A percentile compares a stretch with the other conserved stretches of the same genome.
phyloP scores from a whole-genome alignment of 2,329 filamentous ascomycete species.

The Clarireedia sp. region DNA sequence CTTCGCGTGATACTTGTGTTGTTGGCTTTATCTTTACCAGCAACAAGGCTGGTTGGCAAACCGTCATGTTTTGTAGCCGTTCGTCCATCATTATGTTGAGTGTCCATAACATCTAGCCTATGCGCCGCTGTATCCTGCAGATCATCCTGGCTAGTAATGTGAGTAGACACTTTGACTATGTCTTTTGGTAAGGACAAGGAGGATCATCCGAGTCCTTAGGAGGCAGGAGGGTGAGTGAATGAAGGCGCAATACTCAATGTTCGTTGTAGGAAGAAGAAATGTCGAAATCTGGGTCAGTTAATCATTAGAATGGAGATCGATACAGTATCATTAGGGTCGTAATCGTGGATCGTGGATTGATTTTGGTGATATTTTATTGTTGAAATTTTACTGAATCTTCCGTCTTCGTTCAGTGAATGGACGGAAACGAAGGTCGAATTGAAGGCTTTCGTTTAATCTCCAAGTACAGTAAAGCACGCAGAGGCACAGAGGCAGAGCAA shows the following conservation, averaged over 20 bases:
- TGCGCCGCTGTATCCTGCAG: constrained; percentile 24
- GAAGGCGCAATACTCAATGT: not conserved
- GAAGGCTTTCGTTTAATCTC: too few relatives aligned
- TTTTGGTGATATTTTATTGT: not conserved
- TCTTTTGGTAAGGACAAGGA: constrained; percentile 27
- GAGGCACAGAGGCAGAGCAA: too few relatives aligned
- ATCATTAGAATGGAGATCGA: not conserved
- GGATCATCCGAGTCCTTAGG: constrained; percentile 21
- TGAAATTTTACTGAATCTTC: not conserved
- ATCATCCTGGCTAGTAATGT: constrained; percentile 25
- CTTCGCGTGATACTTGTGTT: constrained; percentile 16
- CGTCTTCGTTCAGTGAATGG: not conserved
- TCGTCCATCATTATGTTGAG: constrained; percentile 21
- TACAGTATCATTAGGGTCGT: constrained; percentile 7
- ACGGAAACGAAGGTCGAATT: too few relatives aligned
- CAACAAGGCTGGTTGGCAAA: constrained; percentile 15
- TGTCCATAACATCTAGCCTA: constrained; percentile 29
- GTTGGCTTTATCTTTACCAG: constrained; percentile 18
- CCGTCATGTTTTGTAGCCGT: constrained; percentile 17
- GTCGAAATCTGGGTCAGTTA: not conserved
- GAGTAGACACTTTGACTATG: constrained; percentile 30
- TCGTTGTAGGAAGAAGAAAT: not conserved
- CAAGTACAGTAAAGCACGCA: too few relatives aligned
- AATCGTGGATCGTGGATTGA: constrained; percentile 7
- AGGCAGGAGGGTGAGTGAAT: not conserved